A percentile compares a stretch with the other conserved stretches of the same genome.
These are phyloP conservation scores for Fragaria nilgerrensis DNA, from an alignment of 306 rosid genomes.

Conservation along the genomic window DNA sequence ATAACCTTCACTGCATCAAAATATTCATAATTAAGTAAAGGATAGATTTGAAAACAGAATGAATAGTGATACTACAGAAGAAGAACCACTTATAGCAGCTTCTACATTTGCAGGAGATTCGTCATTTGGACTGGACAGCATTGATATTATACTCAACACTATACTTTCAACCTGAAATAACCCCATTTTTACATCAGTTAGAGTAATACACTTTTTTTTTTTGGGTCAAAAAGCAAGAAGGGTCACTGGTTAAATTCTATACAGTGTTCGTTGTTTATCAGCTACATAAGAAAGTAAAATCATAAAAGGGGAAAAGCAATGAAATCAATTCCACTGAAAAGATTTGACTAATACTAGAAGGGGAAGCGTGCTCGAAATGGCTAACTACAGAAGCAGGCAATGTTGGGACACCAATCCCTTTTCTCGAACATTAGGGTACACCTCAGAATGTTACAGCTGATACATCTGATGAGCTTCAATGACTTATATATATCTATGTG, in stretches of 20 bases:
- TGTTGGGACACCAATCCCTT: neutral
- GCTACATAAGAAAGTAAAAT: neutral
- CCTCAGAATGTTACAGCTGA: neutral
- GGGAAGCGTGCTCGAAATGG: neutral
- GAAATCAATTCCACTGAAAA: neutral
- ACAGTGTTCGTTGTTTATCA: neutral
- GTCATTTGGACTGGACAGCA: conserved; percentile 95
- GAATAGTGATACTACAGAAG: neutral
- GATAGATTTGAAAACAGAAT: neutral
- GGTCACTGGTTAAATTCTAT: neutral
- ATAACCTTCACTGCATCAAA: neutral
- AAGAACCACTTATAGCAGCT: conserved; percentile 80
- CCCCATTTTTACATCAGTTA: neutral
- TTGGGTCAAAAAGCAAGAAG: neutral
- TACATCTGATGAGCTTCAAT: neutral
- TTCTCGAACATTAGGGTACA: neutral
- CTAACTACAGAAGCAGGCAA: neutral
- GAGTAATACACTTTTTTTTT: neutral
- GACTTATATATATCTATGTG: neutral
- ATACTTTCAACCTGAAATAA: conserved; percentile 72
- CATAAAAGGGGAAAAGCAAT: neutral
- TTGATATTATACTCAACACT: conserved; percentile 95
- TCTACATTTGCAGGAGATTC: conserved; percentile 99
- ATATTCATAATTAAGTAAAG: neutral
- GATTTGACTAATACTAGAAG: neutral